phyloP scores from a whole-genome alignment of 257 asterid species.

The Verbena officinalis region DNA sequence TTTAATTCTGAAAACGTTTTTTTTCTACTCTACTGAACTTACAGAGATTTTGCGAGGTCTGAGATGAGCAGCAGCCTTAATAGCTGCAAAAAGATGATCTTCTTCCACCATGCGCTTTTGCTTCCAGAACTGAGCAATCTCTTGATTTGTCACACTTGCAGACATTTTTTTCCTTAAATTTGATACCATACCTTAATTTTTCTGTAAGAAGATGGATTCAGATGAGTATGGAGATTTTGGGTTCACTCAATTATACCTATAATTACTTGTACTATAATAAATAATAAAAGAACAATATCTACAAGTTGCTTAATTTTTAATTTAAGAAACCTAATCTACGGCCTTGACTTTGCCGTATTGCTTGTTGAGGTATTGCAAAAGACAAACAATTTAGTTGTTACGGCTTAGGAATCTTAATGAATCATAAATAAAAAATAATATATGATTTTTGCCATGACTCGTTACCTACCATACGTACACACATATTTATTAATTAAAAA shows the following conservation, averaged over 20 bases:
- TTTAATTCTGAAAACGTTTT: too few relatives aligned
- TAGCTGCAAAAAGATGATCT: constrained; percentile 63
- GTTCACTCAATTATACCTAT: too few relatives aligned
- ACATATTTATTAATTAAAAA: too few relatives aligned
- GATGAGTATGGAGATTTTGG: too few relatives aligned
- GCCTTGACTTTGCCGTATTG: constrained; percentile 15
- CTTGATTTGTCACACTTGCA: constrained; percentile 51
- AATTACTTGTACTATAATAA: too few relatives aligned
- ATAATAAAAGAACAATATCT: too few relatives aligned
- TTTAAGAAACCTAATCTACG: neutral
- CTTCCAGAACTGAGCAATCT: constrained; percentile 63
- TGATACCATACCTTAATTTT: neutral
- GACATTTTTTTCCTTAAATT: constrained; percentile 19
- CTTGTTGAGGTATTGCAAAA: constrained; percentile 2
- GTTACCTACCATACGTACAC: neutral
- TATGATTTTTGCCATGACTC: neutral
- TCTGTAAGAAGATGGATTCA: constrained; percentile 18
- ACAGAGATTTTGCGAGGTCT: constrained; percentile 52
- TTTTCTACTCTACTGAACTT: too few relatives aligned
- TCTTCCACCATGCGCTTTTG: constrained; percentile 53
- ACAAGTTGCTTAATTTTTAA: neutral
- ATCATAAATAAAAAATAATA: neutral
- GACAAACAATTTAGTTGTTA: neutral
- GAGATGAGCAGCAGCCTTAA: constrained; percentile 64
- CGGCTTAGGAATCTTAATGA: neutral